Evolutionary conservation across 2,329 filamentous ascomycete genomes (phyloP).

Genomic region (Apiospora hydei): DNA sequence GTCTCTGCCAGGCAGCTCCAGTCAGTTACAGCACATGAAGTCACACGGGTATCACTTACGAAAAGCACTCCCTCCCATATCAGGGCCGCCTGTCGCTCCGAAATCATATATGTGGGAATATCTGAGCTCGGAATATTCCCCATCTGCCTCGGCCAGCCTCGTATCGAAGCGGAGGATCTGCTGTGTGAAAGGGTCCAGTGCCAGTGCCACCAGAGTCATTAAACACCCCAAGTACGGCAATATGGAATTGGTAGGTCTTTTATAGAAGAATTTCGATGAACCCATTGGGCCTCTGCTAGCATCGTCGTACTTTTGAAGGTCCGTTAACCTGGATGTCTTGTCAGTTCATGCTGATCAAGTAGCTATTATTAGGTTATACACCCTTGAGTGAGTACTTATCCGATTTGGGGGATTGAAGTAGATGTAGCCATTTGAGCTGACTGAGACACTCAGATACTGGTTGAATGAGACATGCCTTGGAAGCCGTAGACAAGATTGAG

Average conservation of each 20-base stretch:
- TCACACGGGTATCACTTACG: not conserved
- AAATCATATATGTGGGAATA: not conserved
- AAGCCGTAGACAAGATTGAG: conserved; percentile 20
- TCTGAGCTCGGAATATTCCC: not conserved
- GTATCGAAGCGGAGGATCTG: conserved; percentile 14
- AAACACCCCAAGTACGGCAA: conserved; percentile 10
- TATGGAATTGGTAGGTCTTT: not conserved
- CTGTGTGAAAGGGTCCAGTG: conserved; percentile 12
- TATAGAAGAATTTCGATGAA: not conserved
- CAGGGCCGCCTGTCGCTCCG: not conserved
- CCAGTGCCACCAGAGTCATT: conserved; percentile 12
- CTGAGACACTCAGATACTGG: conserved; percentile 21
- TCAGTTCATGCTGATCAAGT: not conserved
- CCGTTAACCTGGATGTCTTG: not conserved
- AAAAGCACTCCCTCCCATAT: not conserved
- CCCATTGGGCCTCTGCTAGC: conserved; percentile 7
- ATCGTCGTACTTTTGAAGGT: not conserved
- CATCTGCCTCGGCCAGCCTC: not conserved
- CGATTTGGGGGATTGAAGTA: conserved; percentile 2
- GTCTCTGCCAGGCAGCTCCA: not conserved
- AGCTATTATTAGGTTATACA: not conserved
- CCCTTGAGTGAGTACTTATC: not conserved
- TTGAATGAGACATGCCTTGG: conserved; percentile 17
- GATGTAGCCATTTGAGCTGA: conserved; percentile 22
- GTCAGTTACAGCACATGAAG: not conserved